These are phyloP conservation scores for Hypocrella siamensis DNA, from an alignment of 2,329 filamentous ascomycete species.

Conservation along the genomic window DNA sequence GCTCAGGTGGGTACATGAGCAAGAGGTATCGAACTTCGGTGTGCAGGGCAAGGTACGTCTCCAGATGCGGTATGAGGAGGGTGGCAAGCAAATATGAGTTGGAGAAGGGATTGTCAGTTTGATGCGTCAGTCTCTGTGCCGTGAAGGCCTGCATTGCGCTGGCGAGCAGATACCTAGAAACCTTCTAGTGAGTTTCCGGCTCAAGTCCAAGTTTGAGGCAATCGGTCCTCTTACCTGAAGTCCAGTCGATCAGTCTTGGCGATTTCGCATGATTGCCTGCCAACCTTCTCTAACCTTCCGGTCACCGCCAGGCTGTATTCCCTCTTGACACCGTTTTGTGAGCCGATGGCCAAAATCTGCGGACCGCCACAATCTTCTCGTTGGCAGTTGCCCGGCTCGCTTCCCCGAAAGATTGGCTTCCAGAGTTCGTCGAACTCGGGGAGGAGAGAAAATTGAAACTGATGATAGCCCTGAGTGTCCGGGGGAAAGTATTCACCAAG, in stretches of 20 bases:
- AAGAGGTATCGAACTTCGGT: conserved; percentile 38
- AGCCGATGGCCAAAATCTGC: conserved; percentile 44
- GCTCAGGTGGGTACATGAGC: conserved; percentile 40
- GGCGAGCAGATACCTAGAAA: conserved; percentile 38
- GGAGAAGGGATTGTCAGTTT: conserved; percentile 37
- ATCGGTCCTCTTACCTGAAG: conserved; percentile 29
- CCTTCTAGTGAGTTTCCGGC: background rate
- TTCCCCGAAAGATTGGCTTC: conserved; percentile 33
- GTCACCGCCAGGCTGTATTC: conserved; percentile 32
- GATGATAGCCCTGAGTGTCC: conserved; percentile 28
- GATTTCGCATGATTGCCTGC: conserved; percentile 29
- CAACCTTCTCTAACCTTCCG: conserved; percentile 38
- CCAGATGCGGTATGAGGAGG: conserved; percentile 43
- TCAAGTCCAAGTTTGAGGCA: background rate
- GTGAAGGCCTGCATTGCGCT: conserved; percentile 44
- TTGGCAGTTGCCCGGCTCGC: conserved; percentile 12
- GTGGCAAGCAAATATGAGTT: conserved; percentile 39
- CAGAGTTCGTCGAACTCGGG: conserved; percentile 35
- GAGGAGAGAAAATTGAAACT: conserved; percentile 30
- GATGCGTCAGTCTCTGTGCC: conserved; percentile 30
- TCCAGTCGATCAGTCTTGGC: conserved; percentile 41
- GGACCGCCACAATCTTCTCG: conserved; percentile 26
- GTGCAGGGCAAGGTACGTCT: conserved; percentile 40
- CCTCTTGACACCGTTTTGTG: conserved; percentile 35
- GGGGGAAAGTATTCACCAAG: conserved; percentile 35